Conservation (phyloP, 225 moss, liverwort and hornwort species). For the Physcomitrium patens region DNA sequence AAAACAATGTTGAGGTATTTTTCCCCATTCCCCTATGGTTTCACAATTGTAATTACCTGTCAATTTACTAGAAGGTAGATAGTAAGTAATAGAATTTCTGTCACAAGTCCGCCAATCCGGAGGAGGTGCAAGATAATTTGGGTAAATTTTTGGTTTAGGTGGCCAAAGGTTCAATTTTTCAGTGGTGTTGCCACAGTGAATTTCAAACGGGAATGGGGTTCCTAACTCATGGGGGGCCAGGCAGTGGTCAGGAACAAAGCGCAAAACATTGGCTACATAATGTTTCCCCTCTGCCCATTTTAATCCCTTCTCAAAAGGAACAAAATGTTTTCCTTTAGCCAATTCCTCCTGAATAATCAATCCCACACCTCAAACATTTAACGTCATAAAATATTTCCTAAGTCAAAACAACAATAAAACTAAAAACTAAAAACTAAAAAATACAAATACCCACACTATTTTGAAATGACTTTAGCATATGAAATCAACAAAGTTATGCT, state of each 20-base stretch:
- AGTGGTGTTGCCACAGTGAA: background rate
- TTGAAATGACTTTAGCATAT: too few species aligned
- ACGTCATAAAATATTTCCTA: too few species aligned
- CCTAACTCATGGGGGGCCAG: background rate
- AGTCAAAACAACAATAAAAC: too few species aligned
- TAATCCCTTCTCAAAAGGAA: background rate
- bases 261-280: constrained; percentile 34
- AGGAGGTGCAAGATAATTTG: constrained; percentile 40
- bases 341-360: background rate
- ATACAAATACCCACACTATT: too few species aligned
- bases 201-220: constrained; percentile 1
- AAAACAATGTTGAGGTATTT: too few species aligned
- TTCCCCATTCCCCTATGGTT: too few species aligned
- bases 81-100: constrained; percentile 31
- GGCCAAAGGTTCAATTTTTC: constrained; percentile 37
- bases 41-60: constrained; percentile 12
- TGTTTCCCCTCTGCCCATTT: background rate
- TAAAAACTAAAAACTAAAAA: too few species aligned
- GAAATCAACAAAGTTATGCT: too few species aligned
- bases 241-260: constrained; percentile 26
- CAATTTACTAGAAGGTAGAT: constrained; percentile 45
- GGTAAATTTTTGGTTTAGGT: constrained; percentile 34
- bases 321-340: background rate
- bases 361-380: too few species aligned
- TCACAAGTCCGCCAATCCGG: constrained; percentile 44